Percentiles rank a stretch among this genome's conserved stretches.
Conservation (phyloP, 2,329 filamentous ascomycete species). For the Cytospora paraplurivora region DNA sequence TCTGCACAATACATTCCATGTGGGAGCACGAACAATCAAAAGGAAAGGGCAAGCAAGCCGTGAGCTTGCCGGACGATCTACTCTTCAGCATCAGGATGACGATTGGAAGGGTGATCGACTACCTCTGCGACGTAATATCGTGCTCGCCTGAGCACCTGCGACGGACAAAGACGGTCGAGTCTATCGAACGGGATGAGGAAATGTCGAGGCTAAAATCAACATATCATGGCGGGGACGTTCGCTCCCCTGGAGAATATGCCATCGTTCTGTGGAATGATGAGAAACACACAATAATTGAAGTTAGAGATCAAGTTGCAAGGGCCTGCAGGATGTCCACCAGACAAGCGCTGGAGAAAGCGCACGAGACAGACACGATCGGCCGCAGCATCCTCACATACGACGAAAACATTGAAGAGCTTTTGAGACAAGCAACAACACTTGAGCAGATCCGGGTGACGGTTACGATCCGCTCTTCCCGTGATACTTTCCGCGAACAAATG, state of each 20-base stretch:
- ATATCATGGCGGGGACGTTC: conserved; percentile 71
- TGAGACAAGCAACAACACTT: conserved; percentile 80
- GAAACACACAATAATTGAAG: conserved; percentile 93
- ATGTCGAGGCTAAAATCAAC: conserved; percentile 74
- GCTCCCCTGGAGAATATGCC: conserved; percentile 74
- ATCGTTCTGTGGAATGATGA: conserved; percentile 97
- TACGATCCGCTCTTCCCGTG: conserved; percentile 87
- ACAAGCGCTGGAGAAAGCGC: conserved; percentile 74
- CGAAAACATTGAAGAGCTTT: conserved; percentile 69
- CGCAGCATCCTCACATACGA: conserved; percentile 82
- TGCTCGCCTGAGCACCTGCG: conserved; percentile 96
- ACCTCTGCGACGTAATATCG: conserved; percentile 96
- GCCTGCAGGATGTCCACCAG: conserved; percentile 75
- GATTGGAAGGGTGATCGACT: conserved; percentile 83
- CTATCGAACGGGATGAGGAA: conserved; percentile 79
- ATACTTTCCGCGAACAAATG: conserved; percentile 98
- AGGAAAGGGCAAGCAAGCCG: conserved; percentile 62
- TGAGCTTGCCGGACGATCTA: conserved; percentile 72
- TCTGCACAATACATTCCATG: conserved; percentile 90
- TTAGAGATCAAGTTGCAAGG: conserved; percentile 84
- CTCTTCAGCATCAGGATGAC: conserved; percentile 80
- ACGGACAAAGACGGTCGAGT: conserved; percentile 78
- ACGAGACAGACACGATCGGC: conserved; percentile 87
- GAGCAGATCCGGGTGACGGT: conserved; percentile 96
- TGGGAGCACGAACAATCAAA: conserved; percentile 52